phyloP scores from a whole-genome alignment of 805 yeast genomes.

The Suhomyces kilbournensis region DNA sequence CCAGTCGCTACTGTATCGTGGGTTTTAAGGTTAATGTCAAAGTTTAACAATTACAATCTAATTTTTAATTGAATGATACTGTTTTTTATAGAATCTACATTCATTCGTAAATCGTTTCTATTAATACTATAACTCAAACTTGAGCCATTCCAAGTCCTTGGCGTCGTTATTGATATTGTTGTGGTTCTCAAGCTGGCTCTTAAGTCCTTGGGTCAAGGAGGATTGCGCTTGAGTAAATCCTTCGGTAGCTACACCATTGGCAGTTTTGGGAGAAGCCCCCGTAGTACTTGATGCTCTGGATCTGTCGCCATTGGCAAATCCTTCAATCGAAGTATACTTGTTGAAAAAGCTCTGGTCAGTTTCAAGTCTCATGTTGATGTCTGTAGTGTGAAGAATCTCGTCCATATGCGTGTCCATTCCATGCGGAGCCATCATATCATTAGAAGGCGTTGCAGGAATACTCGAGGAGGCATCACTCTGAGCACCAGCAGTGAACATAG shows the following conservation, averaged over 20 bases:
- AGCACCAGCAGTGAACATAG: background rate
- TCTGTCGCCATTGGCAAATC: background rate
- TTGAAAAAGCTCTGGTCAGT: conserved; percentile 10
- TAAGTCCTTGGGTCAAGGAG: conserved; percentile 12
- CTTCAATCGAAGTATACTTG: background rate
- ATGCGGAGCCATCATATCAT: conserved; percentile 10
- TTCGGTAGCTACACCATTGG: background rate
- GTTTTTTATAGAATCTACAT: background rate
- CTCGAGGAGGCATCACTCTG: conserved; percentile 7
- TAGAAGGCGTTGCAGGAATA: conserved; percentile 13
- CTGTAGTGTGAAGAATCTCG: background rate
- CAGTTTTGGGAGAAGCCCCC: background rate
- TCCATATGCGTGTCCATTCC: background rate
- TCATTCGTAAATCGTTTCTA: conserved; percentile 5
- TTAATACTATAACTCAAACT: conserved; percentile 22
- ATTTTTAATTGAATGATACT: no score
- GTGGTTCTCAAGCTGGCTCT: conserved; percentile 9
- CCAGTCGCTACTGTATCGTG: conserved; percentile 29
- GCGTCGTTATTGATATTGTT: conserved; percentile 13
- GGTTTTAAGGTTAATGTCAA: conserved; percentile 19
- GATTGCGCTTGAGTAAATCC: background rate
- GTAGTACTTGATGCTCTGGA: conserved; percentile 1
- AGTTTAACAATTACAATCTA: conserved; percentile 1
- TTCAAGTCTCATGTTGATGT: background rate
- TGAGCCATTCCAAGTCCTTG: conserved; percentile 32